These are phyloP conservation scores for Haplosporangium sp. DNA, from an alignment of 371 early-diverging fungal species.

Conservation along the genomic window DNA sequence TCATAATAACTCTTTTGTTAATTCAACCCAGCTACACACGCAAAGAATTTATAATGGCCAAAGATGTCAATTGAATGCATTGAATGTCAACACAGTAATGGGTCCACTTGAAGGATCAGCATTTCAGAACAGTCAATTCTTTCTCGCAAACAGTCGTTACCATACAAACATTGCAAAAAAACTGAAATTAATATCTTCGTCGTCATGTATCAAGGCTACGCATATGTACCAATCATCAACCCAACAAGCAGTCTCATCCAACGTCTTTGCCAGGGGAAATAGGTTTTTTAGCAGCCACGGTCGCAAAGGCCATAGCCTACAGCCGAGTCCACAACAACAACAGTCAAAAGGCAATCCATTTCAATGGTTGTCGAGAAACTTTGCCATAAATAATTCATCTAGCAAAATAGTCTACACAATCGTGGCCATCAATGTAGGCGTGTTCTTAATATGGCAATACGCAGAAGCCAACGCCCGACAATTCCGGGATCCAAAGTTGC, in stretches of 20 bases:
- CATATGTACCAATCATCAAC: neutral
- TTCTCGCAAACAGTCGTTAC: neutral
- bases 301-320: neutral
- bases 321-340: neutral
- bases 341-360: constrained; percentile 10
- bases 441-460: constrained; percentile 67
- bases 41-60: neutral
- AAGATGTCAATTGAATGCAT: neutral
- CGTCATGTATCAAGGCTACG: neutral
- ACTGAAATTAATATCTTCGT: neutral
- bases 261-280: neutral
- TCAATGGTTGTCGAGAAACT: constrained; percentile 20
- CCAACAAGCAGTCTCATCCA: neutral
- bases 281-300: neutral
- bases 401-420: constrained; percentile 60
- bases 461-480: constrained; percentile 59
- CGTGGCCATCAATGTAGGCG: constrained; percentile 61
- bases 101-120: neutral
- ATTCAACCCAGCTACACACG: neutral
- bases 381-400: constrained; percentile 21
- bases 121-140: neutral
- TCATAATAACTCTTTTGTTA: neutral
- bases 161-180: neutral
- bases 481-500: constrained; percentile 61
- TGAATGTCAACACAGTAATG: neutral